Conservation (phyloP, 352 stramenopile species). For the Pythium sp. region DNA sequence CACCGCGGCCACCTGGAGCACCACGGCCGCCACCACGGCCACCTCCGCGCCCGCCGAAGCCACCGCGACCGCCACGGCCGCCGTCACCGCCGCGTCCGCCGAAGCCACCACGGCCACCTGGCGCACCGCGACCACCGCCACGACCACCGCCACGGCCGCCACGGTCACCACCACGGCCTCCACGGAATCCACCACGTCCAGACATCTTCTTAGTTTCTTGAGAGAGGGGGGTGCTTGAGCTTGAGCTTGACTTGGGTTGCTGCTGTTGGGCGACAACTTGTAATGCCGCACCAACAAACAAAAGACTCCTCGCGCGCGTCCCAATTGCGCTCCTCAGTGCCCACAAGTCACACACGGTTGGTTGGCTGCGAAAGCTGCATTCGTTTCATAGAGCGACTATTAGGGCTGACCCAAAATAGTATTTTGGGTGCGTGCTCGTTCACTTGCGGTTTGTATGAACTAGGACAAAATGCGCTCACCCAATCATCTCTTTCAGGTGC, state of each 20-base stretch:
- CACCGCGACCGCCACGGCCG: conserved; percentile 45
- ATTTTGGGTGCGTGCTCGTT: too few relatives aligned
- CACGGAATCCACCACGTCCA: conserved; percentile 27
- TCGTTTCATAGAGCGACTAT: neutral
- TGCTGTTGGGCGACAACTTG: conserved; percentile 8
- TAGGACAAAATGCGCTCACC: too few relatives aligned
- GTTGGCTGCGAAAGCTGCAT: neutral
- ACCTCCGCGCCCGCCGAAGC: conserved; percentile 35
- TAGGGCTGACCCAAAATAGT: too few relatives aligned
- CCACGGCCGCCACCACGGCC: conserved; percentile 38
- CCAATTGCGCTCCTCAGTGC: neutral
- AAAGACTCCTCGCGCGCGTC: neutral
- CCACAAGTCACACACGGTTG: neutral
- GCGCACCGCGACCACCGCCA: conserved; percentile 37
- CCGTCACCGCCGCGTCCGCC: conserved; percentile 49
- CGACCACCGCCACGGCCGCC: conserved; percentile 59
- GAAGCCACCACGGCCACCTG: conserved; percentile 43
- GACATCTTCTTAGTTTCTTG: conserved; percentile 16
- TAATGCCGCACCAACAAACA: neutral
- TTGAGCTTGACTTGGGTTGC: conserved; percentile 17
- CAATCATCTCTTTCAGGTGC: too few relatives aligned
- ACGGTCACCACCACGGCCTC: conserved; percentile 46
- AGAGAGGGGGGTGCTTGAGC: neutral
- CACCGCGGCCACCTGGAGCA: conserved; percentile 40
- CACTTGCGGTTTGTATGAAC: too few relatives aligned